Evolutionary conservation across 176 grass and related monocot species (phyloP), one percentile per base, ranked within the genome.

Genomic region (Luzula sylvatica): DNA sequence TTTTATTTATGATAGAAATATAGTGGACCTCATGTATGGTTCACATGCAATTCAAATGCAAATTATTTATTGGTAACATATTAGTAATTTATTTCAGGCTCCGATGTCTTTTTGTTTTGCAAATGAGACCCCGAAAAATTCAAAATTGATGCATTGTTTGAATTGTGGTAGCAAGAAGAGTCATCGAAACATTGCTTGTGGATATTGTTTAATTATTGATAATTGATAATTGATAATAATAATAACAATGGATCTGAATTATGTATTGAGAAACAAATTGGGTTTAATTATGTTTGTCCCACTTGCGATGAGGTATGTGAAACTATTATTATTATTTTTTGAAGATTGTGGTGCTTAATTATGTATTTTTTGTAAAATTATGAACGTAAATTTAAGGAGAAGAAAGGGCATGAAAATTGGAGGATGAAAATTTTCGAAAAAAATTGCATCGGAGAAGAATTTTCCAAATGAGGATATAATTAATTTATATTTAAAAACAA

Each of bases 381-480:
- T 80, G 71, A 52, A 23, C 75, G 38, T 8, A 53, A 77, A 26
- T 26, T 71, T 38, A 98, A 90, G 75, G 81, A 71, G 26, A 75
- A 86, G 56, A 79, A 40, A 30, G 77, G 15, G 49, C 68, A 65
- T 65, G 85, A 90, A 82, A 98, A 72, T 57, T 98, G 85, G 92
- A 63, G 78, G 75, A 78, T 82, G 28, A 90, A 86, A 67, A 56
- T 86, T 32, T 90, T 65, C 72, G 78, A 80, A 72, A 86, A n/a
- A 70, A 66, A 80, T 98, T 68, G 68, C 85, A 52, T 75, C 72
- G 28, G 67, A 77, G 81, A 59, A 73, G 44, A 90, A 82, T 24
- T 98, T 90, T 70, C 92, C 85, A 21, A 98, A 98, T 50, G 68
- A 69, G 66, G 81, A 89, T 40, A 90, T 90, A 55, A 98, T 90